A percentile compares a stretch with the other conserved stretches of the same genome.
Evolutionary conservation across 2,329 filamentous ascomycete genomes (phyloP).

Genomic region (Ceratocystis eucalypticola): DNA sequence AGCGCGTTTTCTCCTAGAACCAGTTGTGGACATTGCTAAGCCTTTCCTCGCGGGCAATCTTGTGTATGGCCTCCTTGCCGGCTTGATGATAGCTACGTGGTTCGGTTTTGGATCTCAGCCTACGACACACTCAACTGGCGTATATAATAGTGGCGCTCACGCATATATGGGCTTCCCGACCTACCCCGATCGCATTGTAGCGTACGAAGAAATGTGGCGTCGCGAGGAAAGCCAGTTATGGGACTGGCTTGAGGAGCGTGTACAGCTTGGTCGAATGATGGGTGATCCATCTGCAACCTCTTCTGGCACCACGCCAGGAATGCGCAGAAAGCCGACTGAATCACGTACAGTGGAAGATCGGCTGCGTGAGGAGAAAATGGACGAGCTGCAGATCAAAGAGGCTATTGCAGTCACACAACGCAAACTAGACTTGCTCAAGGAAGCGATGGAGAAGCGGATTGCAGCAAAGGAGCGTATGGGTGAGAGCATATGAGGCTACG

Average conservation of each 20-base stretch:
- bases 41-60: slow-evolving; percentile 65
- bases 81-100: slow-evolving; percentile 62
- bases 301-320: slow-evolving; percentile 11
- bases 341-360: slow-evolving; percentile 47
- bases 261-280: slow-evolving; percentile 51
- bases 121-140: slow-evolving; percentile 27
- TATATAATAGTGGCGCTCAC: slow-evolving; percentile 22
- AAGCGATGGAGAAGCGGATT: slow-evolving; percentile 50
- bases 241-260: slow-evolving; percentile 84
- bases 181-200: slow-evolving; percentile 55
- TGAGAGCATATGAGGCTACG: not conserved
- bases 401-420: slow-evolving; percentile 80
- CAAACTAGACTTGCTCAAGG: slow-evolving; percentile 62
- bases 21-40: slow-evolving; percentile 53
- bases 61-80: slow-evolving; percentile 58
- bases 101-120: slow-evolving; percentile 45
- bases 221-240: slow-evolving; percentile 78
- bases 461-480: slow-evolving; percentile 4
- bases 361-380: slow-evolving; percentile 47
- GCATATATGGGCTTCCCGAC: slow-evolving; percentile 29
- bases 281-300: slow-evolving; percentile 28
- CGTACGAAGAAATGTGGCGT: slow-evolving; percentile 88
- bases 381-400: slow-evolving; percentile 60
- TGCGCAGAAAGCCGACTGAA: slow-evolving; percentile 36
- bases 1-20: slow-evolving; percentile 53